Base-by-base conservation (phyloP, 177 flowering plant species). In the Telopea speciosissima region DNA sequence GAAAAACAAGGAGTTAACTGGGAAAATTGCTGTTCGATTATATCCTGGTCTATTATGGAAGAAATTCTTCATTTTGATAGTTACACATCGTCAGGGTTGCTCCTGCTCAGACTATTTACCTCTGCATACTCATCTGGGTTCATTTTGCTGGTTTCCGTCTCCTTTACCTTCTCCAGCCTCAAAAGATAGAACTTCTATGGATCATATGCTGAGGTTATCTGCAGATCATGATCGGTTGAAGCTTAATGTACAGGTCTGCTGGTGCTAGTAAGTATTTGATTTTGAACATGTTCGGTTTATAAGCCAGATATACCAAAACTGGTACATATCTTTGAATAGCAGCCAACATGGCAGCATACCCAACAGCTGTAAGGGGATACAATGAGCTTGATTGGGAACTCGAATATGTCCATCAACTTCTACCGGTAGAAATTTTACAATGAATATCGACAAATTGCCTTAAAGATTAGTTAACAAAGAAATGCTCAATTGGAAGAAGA, bases 241-340 rank as follows among this genome's bases (percentile, higher is more conserved):
- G 61, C 58, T 23, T 24, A 25, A 5, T 16, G 17, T 16, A 68
- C n/a, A 49, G 22, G 8, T 24, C 45, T 26, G 59, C 54, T 42
- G 70, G 45, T 26, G 36, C 26, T 62, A 24, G 25, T 31, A 40
- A 16, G 70, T 42, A 52, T 22, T 36, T 36, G 40, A 36, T 6
- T 31, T 56, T 16, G 3, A 6, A 24, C 5, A 69, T n/a, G 44
- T 11, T 5, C 14, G 26, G 64, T 8, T 24, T 63, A 54, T 36
- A 66, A 63, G 66, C 49, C 22, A 73, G 86, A 45, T 69, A 45
- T 69, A 93, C 97, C 96, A 93, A 72, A 67, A 88, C 68, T 52
- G 98, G 97, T 6, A 89, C 84, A 70, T 93, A 91, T 87, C 97
- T 88, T 79, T 93, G 96, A 72, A 93, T 91, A 69, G 93, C 97